A percentile compares a stretch with the other conserved stretches of the same genome.
Conservation (phyloP, 805 yeast genomes). For the Pichia gijzeniarum region DNA sequence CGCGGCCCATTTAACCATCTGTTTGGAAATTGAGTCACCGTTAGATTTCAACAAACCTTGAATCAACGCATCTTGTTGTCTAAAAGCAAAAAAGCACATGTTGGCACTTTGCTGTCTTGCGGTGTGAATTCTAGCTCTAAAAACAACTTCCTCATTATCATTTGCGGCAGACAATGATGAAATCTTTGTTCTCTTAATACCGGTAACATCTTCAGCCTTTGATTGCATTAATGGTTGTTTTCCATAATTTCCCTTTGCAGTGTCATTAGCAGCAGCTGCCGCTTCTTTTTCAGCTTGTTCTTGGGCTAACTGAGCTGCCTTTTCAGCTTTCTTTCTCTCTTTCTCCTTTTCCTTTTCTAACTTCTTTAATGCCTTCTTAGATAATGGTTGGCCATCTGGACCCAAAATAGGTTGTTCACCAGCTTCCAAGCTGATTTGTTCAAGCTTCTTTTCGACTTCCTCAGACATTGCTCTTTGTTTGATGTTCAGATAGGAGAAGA, state of each 20-base stretch:
- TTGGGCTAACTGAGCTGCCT: slow-evolving; percentile 78
- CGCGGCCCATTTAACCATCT: slow-evolving; percentile 95
- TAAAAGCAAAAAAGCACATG: slow-evolving; percentile 80
- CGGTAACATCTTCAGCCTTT: slow-evolving; percentile 43
- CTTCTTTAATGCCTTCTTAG: slow-evolving; percentile 93
- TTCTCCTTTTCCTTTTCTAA: slow-evolving; percentile 89
- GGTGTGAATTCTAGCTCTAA: slow-evolving; percentile 92
- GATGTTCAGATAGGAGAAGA: neutral
- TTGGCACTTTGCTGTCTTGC: slow-evolving; percentile 95
- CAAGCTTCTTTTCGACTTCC: slow-evolving; percentile 26
- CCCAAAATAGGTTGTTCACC: slow-evolving; percentile 26
- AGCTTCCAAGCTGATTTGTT: slow-evolving; percentile 19
- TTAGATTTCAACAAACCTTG: slow-evolving; percentile 82
- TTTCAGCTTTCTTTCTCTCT: slow-evolving; percentile 87
- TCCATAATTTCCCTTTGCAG: slow-evolving; percentile 85
- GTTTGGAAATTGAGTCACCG: slow-evolving; percentile 71
- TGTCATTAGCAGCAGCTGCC: slow-evolving; percentile 70
- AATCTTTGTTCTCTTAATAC: slow-evolving; percentile 55
- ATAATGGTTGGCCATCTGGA: slow-evolving; percentile 74
- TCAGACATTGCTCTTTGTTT: slow-evolving; percentile 18
- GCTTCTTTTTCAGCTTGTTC: slow-evolving; percentile 77
- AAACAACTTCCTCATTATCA: slow-evolving; percentile 71
- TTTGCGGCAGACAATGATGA: slow-evolving; percentile 48
- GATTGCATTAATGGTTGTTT: slow-evolving; percentile 84
- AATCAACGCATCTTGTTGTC: slow-evolving; percentile 80